Percentiles rank a stretch among this genome's conserved stretches.
Conservation (phyloP, 2,329 filamentous ascomycete species). For the Fusarium floridanum region DNA sequence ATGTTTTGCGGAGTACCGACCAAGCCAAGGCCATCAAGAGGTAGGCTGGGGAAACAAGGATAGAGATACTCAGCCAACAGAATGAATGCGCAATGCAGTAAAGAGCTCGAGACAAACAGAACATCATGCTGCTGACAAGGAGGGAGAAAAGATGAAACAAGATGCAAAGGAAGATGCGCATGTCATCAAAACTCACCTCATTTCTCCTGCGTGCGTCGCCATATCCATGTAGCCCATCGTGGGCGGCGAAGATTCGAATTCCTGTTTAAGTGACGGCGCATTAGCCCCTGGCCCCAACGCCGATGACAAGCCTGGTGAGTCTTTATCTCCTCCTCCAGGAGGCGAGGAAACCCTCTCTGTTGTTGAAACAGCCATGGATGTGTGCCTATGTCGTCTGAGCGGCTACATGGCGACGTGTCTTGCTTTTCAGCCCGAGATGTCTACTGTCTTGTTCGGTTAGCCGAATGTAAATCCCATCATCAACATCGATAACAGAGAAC, state of each 20-base stretch:
- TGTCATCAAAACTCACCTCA: conserved; percentile 62
- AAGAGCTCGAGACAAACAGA: neutral
- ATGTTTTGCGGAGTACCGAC: neutral
- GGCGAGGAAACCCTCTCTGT: conserved; percentile 11
- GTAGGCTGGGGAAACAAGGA: neutral
- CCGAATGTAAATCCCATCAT: neutral
- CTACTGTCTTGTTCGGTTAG: conserved; percentile 17
- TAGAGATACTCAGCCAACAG: neutral
- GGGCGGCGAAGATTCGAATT: conserved; percentile 67
- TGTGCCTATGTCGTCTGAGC: conserved; percentile 1
- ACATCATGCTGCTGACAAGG: neutral
- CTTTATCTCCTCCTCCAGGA: conserved; percentile 12
- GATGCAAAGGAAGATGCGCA: conserved; percentile 24
- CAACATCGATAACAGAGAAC: neutral
- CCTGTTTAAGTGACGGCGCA: conserved; percentile 56
- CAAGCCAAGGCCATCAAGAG: neutral
- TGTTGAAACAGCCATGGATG: conserved; percentile 5
- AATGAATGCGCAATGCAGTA: neutral
- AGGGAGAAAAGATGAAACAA: neutral
- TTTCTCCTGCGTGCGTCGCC: conserved; percentile 62
- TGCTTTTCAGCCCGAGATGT: neutral
- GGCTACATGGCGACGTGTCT: neutral
- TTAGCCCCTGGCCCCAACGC: conserved; percentile 35
- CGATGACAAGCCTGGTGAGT: conserved; percentile 15
- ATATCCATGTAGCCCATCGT: conserved; percentile 69